phyloP scores from a whole-genome alignment of 306 rosid species.

The Cucurbita moschata region DNA sequence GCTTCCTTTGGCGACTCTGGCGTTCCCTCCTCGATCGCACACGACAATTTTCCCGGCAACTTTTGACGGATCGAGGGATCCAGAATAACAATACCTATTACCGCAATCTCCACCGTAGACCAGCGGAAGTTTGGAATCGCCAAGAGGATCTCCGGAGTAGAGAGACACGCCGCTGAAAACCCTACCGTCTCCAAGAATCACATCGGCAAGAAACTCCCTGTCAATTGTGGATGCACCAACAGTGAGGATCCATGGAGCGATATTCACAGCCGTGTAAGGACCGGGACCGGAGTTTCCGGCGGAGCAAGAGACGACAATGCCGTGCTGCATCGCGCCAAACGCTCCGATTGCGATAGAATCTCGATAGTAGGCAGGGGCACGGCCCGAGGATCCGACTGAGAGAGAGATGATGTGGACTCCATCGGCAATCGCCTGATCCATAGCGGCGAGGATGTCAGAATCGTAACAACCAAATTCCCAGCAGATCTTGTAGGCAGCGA shows the following conservation, averaged over 20 bases:
- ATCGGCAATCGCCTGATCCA: conserved; percentile 76
- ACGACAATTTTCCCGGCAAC: conserved; percentile 69
- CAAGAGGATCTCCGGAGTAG: conserved; percentile 40
- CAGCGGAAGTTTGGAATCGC: conserved; percentile 35
- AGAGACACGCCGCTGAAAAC: conserved; percentile 52
- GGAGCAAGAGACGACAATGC: conserved; percentile 70
- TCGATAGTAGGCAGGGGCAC: conserved; percentile 29
- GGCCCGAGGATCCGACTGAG: conserved; percentile 61
- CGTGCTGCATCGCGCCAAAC: conserved; percentile 48
- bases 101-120: conserved; percentile 51
- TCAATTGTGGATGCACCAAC: conserved; percentile 82
- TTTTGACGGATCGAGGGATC: conserved; percentile 28
- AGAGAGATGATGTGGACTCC: conserved; percentile 68
- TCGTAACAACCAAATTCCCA: conserved; percentile 66
- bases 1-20: conserved; percentile 66
- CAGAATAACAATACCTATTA: conserved; percentile 32
- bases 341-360: conserved; percentile 82
- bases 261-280: conserved; percentile 49
- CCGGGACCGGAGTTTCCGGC: conserved; percentile 78
- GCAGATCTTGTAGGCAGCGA: conserved; percentile 79
- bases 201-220: conserved; percentile 69
- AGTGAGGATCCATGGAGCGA: conserved; percentile 86
- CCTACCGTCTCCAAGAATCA: conserved; percentile 46
- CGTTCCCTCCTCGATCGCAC: conserved; percentile 78
- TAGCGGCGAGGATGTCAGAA: conserved; percentile 83